Percentiles rank a stretch among this genome's conserved stretches.
These are phyloP conservation scores for Malassezia psittaci DNA, from an alignment of 1,284 basidiomycete species.

Conservation along the genomic window DNA sequence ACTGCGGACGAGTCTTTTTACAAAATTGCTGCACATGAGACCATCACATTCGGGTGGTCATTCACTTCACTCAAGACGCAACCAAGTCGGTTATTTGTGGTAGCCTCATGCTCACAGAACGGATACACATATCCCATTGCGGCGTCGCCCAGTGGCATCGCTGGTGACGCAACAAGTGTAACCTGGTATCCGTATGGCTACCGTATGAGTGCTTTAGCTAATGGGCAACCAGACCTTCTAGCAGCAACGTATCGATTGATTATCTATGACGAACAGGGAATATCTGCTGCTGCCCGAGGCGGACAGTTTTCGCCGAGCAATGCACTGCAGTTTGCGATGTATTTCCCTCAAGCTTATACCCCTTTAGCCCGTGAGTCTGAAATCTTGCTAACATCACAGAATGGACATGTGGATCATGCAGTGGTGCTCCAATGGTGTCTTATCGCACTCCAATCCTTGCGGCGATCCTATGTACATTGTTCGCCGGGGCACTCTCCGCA, in stretches of 20 bases:
- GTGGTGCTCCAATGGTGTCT: neutral
- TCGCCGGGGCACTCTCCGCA: neutral
- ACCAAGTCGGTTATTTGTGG: constrained; percentile 30
- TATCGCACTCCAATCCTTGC: neutral
- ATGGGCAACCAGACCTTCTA: constrained; percentile 32
- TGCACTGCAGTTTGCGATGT: constrained; percentile 40
- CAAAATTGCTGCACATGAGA: constrained; percentile 41
- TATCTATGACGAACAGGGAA: constrained; percentile 41
- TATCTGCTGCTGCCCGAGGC: constrained; percentile 19
- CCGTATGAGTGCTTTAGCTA: constrained; percentile 22
- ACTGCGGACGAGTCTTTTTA: constrained; percentile 43
- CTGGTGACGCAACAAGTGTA: constrained; percentile 34
- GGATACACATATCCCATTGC: constrained; percentile 38
- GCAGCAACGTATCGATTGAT: constrained; percentile 39
- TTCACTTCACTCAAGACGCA: constrained; percentile 38
- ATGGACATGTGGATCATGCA: constrained; percentile 15
- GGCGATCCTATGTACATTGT: neutral
- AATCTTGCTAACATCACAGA: constrained; percentile 4
- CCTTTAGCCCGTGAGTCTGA: constrained; percentile 27
- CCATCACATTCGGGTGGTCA: constrained; percentile 46
- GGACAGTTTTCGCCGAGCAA: constrained; percentile 39
- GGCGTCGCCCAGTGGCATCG: constrained; percentile 24
- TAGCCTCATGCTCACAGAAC: constrained; percentile 40
- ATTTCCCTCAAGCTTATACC: constrained; percentile 44
- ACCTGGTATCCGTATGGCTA: constrained; percentile 43